Base-by-base conservation (phyloP, 2,329 filamentous ascomycete genomes). In the Catunica adiposa region DNA sequence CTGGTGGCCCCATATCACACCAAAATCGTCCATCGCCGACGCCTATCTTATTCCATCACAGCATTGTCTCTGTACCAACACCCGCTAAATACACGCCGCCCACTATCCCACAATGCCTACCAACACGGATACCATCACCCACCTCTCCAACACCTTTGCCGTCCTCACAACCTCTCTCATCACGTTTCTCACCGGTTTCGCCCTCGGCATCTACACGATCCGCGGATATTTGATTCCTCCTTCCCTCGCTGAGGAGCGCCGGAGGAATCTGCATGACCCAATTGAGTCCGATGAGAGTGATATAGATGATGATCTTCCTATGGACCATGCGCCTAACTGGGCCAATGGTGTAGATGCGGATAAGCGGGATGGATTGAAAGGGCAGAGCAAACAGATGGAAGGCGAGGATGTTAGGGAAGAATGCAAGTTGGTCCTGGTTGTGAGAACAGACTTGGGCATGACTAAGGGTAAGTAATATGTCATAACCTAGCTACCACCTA, bases 381-480 rank as follows among this genome's bases (percentile, higher is more conserved):
- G 61, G 56, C 15, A 71, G 66, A 57, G 71, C 71, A 64, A 62
- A n/a, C n/a, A n/a, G n/a, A n/a, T n/a, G 52, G 64, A 64, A 44
- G 63, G 62, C 20, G 72, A 68, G 40, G 75, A 72, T 23, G 51
- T 56, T 40, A 51, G 51, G n/a, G 89, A 96, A 69, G 89, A 96
- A 68, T 95, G 90, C 73, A 97, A 97, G 71, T 74, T 97, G 57
- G 87, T 96, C 14, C 73, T 98, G 34, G 87, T 95, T 3, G 90
- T 97, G 56, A 74, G 92, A 65, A 95, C 88, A 17, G 92, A 98
- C 71, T 70, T 98, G 63, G 90, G 90, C 63, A 98, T 98, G 92
- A 92, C 86, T 8, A 97, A 95, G 72, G 90, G 90, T 92, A 73
- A 44, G 73, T 67, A 31, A 7, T 22, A 3, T 48, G 25, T 23